These are phyloP conservation scores for Chloris gayana DNA, from an alignment of 176 grass and related monocot species.

Conservation along the genomic window DNA sequence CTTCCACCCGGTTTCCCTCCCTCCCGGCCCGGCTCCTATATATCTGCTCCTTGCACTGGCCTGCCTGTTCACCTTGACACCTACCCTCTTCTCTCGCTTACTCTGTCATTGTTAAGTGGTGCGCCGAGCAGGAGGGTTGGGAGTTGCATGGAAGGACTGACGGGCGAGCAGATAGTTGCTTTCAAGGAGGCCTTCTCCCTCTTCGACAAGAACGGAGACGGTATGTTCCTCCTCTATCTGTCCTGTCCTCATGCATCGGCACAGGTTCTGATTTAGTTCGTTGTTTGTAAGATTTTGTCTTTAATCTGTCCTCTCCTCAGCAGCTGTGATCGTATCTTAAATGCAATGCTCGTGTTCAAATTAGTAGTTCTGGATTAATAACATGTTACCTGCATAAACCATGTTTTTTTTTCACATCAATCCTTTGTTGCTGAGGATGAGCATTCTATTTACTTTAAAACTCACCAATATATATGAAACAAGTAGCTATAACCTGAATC, in stretches of 20 bases:
- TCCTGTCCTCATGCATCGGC: neutral
- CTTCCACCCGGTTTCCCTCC: slow-evolving; percentile 44
- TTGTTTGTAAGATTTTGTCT: neutral
- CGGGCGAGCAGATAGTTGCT: slow-evolving; percentile 63
- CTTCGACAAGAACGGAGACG: slow-evolving; percentile 86
- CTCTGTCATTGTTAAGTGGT: neutral
- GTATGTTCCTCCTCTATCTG: slow-evolving; percentile 22
- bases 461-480: neutral
- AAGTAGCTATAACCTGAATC: neutral
- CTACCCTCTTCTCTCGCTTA: neutral
- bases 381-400: neutral
- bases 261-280: neutral
- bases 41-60: neutral
- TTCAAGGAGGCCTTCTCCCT: slow-evolving; percentile 74
- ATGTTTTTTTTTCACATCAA: slow-evolving; percentile 3
- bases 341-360: slow-evolving; percentile 18
- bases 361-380: neutral
- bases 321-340: neutral
- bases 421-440: neutral
- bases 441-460: neutral
- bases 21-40: slow-evolving; percentile 1
- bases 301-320: neutral
- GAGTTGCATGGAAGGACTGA: slow-evolving; percentile 59
- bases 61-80: neutral
- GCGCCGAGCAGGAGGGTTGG: neutral